These are phyloP conservation scores for Ballota nigra DNA, from an alignment of 257 asterid genomes.

Conservation along the genomic window DNA sequence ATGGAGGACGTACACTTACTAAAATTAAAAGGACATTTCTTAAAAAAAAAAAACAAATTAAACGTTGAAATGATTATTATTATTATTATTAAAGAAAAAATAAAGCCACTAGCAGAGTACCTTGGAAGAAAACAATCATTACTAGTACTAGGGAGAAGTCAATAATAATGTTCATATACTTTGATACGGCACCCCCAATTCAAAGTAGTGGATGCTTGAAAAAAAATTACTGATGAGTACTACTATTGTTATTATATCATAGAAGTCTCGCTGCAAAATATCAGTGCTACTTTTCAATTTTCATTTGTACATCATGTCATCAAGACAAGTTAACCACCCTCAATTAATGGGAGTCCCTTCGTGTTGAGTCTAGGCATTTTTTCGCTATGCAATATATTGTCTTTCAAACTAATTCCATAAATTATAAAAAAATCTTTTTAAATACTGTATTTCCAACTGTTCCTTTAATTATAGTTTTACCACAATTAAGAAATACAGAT, in stretches of 20 bases:
- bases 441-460: no score
- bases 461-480: no score
- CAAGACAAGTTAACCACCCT: slow-evolving; percentile 11
- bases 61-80: not conserved
- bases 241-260: not conserved
- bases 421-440: no score
- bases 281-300: not conserved
- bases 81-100: not conserved
- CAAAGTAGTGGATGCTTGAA: not conserved
- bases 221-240: not conserved
- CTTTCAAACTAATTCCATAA: no score
- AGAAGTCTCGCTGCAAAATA: not conserved
- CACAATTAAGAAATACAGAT: no score
- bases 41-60: not conserved
- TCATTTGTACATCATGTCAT: not conserved
- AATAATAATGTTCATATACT: not conserved
- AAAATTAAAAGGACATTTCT: not conserved
- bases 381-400: not conserved
- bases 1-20: not conserved
- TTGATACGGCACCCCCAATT: not conserved
- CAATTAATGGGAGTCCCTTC: slow-evolving; percentile 12
- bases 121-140: not conserved
- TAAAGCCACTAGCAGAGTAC: not conserved
- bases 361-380: not conserved
- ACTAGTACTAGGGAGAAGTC: not conserved